These are phyloP conservation scores for Erodium texanum DNA, from an alignment of 441 rosid species.

Conservation along the genomic window DNA sequence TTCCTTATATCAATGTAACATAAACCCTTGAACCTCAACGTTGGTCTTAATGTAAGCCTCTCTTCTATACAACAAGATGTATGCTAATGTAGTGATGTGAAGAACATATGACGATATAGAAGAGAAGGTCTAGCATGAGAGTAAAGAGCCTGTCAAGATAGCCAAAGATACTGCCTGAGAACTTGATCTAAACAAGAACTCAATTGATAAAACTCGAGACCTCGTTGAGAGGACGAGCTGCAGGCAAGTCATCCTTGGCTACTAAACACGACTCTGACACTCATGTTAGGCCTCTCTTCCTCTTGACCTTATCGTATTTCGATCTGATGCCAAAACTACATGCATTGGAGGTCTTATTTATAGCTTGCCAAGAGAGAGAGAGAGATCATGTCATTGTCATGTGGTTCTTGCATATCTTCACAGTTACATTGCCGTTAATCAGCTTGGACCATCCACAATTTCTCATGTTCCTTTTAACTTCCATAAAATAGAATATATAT, in stretches of 20 bases:
- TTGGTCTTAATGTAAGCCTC: not conserved
- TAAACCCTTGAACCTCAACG: not conserved
- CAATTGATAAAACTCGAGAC: not conserved
- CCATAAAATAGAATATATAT: too few relatives aligned
- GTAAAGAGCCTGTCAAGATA: not conserved
- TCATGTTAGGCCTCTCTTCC: not conserved
- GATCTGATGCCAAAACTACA: not conserved
- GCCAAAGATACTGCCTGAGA: not conserved
- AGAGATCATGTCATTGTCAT: too few relatives aligned
- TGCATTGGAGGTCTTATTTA: not conserved
- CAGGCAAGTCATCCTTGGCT: conserved; percentile 7
- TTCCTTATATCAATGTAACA: not conserved
- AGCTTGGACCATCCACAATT: too few relatives aligned
- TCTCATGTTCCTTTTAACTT: too few relatives aligned
- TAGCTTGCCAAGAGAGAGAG: not conserved
- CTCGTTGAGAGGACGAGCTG: not conserved
- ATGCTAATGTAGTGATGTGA: not conserved
- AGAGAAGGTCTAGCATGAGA: conserved; percentile 1
- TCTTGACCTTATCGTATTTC: not conserved
- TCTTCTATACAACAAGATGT: too few relatives aligned
- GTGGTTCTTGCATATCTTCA: not conserved
- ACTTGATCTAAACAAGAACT: not conserved
- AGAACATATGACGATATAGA: not conserved
- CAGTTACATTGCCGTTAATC: too few relatives aligned
- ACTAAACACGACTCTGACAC: not conserved